Conservation (phyloP, 345 rosid genomes). For the Eucalyptus camaldulensis region DNA sequence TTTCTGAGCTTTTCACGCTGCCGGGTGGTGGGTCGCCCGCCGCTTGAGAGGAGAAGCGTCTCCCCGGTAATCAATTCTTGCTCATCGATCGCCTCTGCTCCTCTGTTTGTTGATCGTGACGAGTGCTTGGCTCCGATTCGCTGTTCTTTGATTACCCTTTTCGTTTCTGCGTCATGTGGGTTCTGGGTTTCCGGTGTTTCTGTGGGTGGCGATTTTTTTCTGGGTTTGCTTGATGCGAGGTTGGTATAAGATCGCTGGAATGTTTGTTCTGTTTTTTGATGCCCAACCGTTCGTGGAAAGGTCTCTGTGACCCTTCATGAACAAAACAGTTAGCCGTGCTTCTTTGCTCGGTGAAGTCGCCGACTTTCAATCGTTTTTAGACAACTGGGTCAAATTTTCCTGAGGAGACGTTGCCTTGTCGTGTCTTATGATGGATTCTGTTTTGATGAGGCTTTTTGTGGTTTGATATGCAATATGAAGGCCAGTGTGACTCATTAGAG, state of each 20-base stretch:
- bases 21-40: neutral
- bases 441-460: neutral
- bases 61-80: neutral
- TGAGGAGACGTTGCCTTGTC: neutral
- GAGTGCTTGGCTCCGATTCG: neutral
- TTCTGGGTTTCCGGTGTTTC: neutral
- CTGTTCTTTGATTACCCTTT: neutral
- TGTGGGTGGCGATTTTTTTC: neutral
- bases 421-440: neutral
- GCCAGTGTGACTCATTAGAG: neutral
- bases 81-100: neutral
- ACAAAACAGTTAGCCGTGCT: neutral
- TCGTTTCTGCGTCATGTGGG: neutral
- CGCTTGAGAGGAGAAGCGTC: neutral
- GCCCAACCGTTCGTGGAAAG: neutral
- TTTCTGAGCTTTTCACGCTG: neutral
- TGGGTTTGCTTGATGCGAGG: neutral
- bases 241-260: neutral
- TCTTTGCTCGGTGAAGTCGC: neutral
- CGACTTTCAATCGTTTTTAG: neutral
- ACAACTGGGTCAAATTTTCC: neutral
- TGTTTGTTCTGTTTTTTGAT: neutral
- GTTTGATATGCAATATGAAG: neutral
- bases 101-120: neutral
- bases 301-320: neutral